Conservation (phyloP, 108 stramenopile genomes). For the Nitzschia sp. region DNA sequence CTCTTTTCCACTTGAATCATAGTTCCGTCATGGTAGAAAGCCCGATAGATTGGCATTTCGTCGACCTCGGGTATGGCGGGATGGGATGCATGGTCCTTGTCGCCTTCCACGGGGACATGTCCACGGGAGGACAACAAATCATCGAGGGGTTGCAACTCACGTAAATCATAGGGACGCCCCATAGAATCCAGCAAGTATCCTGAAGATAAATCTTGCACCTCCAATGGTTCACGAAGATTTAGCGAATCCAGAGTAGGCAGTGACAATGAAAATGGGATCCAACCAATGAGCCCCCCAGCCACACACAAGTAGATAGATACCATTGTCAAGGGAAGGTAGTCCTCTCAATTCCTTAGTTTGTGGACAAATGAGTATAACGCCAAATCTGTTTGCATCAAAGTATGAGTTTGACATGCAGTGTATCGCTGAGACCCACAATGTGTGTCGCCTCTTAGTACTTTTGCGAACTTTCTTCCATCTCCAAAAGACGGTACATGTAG, state of each 20-base stretch:
- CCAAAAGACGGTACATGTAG: too few relatives aligned
- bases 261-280: not conserved
- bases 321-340: too few relatives aligned
- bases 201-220: not conserved
- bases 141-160: not conserved
- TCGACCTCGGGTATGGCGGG: not conserved
- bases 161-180: slow-evolving; percentile 9
- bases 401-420: too few relatives aligned
- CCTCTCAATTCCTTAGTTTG: too few relatives aligned
- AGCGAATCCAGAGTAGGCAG: not conserved
- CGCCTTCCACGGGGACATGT: not conserved
- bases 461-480: too few relatives aligned
- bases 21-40: slow-evolving; percentile 12
- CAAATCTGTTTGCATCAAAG: too few relatives aligned
- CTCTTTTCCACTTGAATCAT: slow-evolving; percentile 11
- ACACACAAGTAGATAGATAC: too few relatives aligned
- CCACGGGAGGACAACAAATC: slow-evolving; percentile 2
- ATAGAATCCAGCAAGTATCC: not conserved
- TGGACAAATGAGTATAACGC: too few relatives aligned
- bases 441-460: too few relatives aligned
- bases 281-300: not conserved
- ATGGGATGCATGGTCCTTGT: not conserved
- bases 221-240: not conserved
- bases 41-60: slow-evolving; percentile 12
- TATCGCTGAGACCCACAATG: too few relatives aligned